These are phyloP conservation scores for Cytospora chrysosperma DNA, from an alignment of 2,329 filamentous ascomycete species.

Conservation along the genomic window DNA sequence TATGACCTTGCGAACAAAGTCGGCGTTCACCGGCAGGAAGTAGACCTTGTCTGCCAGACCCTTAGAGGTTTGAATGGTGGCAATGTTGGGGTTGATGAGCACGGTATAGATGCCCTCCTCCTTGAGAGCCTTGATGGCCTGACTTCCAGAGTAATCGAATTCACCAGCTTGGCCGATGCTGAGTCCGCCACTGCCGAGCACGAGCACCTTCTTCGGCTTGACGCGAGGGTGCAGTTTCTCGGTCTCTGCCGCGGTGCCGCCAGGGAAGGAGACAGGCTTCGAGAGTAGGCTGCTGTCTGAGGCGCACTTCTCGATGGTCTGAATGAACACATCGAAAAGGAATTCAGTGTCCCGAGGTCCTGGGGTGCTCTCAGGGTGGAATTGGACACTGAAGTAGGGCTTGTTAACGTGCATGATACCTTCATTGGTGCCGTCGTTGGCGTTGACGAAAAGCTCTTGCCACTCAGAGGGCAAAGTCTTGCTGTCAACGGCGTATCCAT, in stretches of 20 bases:
- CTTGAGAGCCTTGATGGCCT: slow-evolving; percentile 97
- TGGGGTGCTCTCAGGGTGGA: slow-evolving; percentile 95
- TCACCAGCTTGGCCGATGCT: slow-evolving; percentile 98
- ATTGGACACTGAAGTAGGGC: slow-evolving; percentile 99
- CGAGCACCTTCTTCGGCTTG: slow-evolving; percentile 87
- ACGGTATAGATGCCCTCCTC: slow-evolving; percentile 98
- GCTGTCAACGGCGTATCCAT: slow-evolving; percentile 91
- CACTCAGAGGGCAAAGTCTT: slow-evolving; percentile 73
- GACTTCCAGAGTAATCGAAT: slow-evolving; percentile 97
- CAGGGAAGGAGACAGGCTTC: slow-evolving; percentile 81
- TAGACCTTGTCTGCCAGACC: slow-evolving; percentile 98
- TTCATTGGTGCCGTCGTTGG: slow-evolving; percentile 97
- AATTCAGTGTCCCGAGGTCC: slow-evolving; percentile 95
- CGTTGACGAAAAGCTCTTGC: slow-evolving; percentile 95
- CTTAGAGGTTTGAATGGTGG: slow-evolving; percentile 97
- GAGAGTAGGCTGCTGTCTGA: slow-evolving; percentile 65
- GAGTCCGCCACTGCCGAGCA: slow-evolving; percentile 90
- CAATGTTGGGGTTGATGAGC: slow-evolving; percentile 98
- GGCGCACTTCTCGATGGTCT: slow-evolving; percentile 73
- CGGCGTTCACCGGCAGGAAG: slow-evolving; percentile 93
- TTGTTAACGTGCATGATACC: slow-evolving; percentile 84
- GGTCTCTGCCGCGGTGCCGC: slow-evolving; percentile 78
- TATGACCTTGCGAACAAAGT: slow-evolving; percentile 98
- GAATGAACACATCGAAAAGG: slow-evolving; percentile 94
- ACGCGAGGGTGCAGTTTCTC: slow-evolving; percentile 73